Conservation (phyloP, 192 early-diverging fungal genomes). For the Coemansia sp. region DNA sequence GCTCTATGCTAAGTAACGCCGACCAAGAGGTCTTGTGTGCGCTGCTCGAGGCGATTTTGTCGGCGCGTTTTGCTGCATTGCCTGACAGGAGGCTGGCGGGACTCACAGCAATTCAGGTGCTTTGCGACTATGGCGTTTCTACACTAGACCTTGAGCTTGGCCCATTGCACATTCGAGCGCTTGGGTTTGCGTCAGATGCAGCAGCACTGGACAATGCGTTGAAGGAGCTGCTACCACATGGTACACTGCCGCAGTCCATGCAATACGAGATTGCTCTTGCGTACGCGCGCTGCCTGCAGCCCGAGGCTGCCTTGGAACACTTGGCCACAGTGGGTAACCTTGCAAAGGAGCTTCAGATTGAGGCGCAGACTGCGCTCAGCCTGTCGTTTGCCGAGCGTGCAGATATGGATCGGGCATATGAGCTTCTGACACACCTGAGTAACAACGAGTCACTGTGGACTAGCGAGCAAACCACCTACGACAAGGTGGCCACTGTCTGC, state of each 20-base stretch:
- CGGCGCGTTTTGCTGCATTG: constrained; percentile 12
- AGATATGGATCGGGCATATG: background rate
- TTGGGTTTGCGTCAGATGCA: constrained; percentile 24
- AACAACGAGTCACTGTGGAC: constrained; percentile 1
- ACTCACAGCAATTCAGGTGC: constrained; percentile 31
- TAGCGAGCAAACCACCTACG: background rate
- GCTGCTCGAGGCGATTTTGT: constrained; percentile 12
- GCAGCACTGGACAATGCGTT: background rate
- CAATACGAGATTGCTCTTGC: constrained; percentile 25
- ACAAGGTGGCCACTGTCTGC: background rate
- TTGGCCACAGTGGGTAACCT: background rate
- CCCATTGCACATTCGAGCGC: constrained; percentile 10
- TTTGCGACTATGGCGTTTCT: constrained; percentile 18
- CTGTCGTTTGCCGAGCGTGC: constrained; percentile 23
- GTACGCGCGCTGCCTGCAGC: constrained; percentile 30
- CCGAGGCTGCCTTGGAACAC: background rate
- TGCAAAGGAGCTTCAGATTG: constrained; percentile 4
- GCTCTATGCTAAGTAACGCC: background rate
- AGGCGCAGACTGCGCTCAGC: constrained; percentile 16
- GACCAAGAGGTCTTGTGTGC: background rate
- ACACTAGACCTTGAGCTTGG: background rate
- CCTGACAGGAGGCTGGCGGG: constrained; percentile 35
- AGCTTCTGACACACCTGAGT: background rate
- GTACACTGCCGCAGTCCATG: background rate
- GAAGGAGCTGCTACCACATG: background rate